A percentile compares a stretch with the other conserved stretches of the same genome.
These are phyloP conservation scores for Fusarium musae DNA, from an alignment of 2,329 filamentous ascomycete genomes.

Conservation along the genomic window DNA sequence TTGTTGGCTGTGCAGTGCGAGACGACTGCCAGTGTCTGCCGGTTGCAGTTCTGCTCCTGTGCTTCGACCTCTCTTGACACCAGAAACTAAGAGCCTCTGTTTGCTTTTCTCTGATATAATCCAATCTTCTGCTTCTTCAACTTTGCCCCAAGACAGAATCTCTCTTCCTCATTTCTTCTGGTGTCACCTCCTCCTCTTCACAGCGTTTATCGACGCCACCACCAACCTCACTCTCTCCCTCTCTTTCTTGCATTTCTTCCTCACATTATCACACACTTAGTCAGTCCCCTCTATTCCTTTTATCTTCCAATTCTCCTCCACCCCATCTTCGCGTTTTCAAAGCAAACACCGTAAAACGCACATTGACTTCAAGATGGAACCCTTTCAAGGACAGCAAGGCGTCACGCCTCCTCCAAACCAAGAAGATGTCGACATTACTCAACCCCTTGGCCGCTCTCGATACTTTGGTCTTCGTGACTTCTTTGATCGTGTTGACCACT, in stretches of 20 bases:
- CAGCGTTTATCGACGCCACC: constrained; percentile 17
- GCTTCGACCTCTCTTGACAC: background rate
- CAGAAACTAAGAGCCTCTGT: background rate
- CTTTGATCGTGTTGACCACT: constrained; percentile 50
- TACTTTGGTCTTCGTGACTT: constrained; percentile 51
- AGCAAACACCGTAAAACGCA: background rate
- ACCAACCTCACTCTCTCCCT: constrained; percentile 18
- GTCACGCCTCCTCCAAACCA: constrained; percentile 19
- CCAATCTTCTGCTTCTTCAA: background rate
- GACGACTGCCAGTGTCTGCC: constrained; percentile 16
- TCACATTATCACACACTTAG: background rate
- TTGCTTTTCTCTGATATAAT: background rate
- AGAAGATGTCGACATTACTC: background rate
- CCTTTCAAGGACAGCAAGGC: constrained; percentile 15
- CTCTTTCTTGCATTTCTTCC: background rate
- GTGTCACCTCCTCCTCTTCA: constrained; percentile 31
- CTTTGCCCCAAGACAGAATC: background rate
- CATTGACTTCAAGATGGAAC: constrained; percentile 15
- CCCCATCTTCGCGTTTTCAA: background rate
- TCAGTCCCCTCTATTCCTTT: background rate
- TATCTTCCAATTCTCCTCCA: background rate
- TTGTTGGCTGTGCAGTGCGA: background rate
- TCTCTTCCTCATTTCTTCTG: constrained; percentile 12
- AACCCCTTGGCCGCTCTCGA: constrained; percentile 36
- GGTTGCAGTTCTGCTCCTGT: background rate